Conservation (phyloP, 2,329 filamentous ascomycete genomes). For the Hymenoscyphus infarciens region DNA sequence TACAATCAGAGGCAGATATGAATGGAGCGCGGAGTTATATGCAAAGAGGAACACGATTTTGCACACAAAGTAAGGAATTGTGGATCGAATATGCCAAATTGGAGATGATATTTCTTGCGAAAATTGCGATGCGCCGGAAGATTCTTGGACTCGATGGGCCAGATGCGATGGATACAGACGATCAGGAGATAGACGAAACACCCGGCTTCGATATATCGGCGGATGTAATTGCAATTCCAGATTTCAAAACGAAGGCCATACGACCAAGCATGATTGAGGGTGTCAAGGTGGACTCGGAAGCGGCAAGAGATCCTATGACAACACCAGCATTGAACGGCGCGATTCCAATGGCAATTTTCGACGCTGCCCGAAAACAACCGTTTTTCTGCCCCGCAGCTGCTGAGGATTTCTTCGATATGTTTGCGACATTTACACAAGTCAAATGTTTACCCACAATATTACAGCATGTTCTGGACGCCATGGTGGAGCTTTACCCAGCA, state of each 20-base stretch:
- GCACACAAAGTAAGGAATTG: conserved; percentile 66
- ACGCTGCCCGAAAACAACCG: conserved; percentile 75
- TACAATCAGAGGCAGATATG: conserved; percentile 83
- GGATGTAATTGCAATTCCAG: conserved; percentile 55
- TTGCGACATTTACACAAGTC: conserved; percentile 65
- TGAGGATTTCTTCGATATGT: conserved; percentile 76
- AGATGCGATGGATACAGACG: conserved; percentile 42
- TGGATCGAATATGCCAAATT: conserved; percentile 90
- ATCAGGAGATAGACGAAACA: conserved; percentile 6
- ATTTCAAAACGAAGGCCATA: conserved; percentile 40
- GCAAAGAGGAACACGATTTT: conserved; percentile 88
- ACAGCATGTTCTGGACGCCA: conserved; percentile 66
- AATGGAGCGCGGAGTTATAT: conserved; percentile 78
- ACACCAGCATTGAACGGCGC: conserved; percentile 89
- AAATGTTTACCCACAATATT: conserved; percentile 64
- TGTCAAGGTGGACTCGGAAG: conserved; percentile 52
- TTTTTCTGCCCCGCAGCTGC: conserved; percentile 64
- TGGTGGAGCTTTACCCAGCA: conserved; percentile 57
- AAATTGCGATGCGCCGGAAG: conserved; percentile 70
- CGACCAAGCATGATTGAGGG: conserved; percentile 44
- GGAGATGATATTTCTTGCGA: conserved; percentile 88
- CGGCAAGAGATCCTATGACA: conserved; percentile 38
- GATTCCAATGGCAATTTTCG: conserved; percentile 89
- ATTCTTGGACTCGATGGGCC: conserved; percentile 59
- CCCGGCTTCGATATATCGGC: conserved; percentile 38